phyloP scores from a whole-genome alignment of 208 protist genomes.

The Borovskyia barvae region DNA sequence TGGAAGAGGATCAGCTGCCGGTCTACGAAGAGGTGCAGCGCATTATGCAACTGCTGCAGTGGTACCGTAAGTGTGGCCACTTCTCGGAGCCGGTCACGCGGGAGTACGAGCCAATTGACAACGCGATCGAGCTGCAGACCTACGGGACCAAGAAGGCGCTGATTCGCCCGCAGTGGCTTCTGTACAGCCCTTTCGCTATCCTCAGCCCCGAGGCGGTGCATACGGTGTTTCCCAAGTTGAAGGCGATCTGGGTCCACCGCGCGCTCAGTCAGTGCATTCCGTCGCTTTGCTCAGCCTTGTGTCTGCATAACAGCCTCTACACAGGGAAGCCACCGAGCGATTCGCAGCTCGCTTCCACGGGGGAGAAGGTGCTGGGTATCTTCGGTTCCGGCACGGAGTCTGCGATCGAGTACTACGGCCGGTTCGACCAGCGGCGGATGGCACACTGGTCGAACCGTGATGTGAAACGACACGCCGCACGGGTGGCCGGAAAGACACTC shows the following conservation, averaged over 20 bases:
- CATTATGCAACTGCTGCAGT: conserved; percentile 81
- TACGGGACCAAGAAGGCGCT: conserved; percentile 74
- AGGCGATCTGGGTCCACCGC: conserved; percentile 85
- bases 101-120: conserved; percentile 78
- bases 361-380: conserved; percentile 87
- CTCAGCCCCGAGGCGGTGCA: conserved; percentile 62
- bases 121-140: conserved; percentile 74
- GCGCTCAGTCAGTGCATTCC: conserved; percentile 82
- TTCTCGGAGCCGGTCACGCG: conserved; percentile 67
- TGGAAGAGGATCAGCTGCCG: conserved; percentile 79
- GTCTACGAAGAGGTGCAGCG: conserved; percentile 75
- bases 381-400: conserved; percentile 87
- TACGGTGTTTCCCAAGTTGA: conserved; percentile 73
- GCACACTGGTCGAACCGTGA: conserved; percentile 90
- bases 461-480: conserved; percentile 74
- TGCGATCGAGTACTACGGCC: conserved; percentile 77
- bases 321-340: conserved; percentile 86
- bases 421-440: conserved; percentile 80
- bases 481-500: conserved; percentile 84
- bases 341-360: conserved; percentile 73
- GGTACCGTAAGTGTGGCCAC: conserved; percentile 84
- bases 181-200: conserved; percentile 86
- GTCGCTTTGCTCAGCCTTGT: conserved; percentile 83
- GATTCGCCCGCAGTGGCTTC: conserved; percentile 66
- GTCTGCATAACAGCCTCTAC: conserved; percentile 86